A percentile compares a stretch with the other conserved stretches of the same genome.
These are phyloP conservation scores for Achaetomiella virescens DNA, from an alignment of 495 filamentous ascomycete genomes.

Conservation along the genomic window DNA sequence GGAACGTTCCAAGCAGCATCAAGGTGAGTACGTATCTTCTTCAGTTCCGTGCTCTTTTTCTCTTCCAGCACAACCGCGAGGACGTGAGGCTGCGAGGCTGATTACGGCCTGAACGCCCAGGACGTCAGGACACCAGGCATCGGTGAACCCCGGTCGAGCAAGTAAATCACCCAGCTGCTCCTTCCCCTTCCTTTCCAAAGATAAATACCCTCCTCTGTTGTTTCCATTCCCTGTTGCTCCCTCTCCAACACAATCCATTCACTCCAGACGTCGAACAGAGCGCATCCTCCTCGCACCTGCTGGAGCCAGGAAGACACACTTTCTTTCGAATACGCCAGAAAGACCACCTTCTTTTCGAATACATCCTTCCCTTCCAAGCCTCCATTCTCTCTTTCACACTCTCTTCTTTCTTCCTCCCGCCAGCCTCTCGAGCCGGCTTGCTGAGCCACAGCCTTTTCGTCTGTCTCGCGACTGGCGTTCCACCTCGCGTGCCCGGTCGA, in stretches of 20 bases:
- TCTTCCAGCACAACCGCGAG: not conserved
- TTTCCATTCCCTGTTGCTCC: not conserved
- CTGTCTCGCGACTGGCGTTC: not conserved
- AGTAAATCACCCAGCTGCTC: not conserved
- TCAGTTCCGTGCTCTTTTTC: not conserved
- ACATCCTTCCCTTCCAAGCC: not conserved
- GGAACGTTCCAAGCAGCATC: not conserved
- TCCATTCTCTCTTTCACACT: not conserved
- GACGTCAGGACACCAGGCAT: slow-evolving; percentile 6
- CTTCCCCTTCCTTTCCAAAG: not conserved
- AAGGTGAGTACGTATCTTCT: not conserved
- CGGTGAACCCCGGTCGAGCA: not conserved
- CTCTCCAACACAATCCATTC: slow-evolving; percentile 1
- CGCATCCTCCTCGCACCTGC: not conserved
- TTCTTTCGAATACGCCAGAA: not conserved
- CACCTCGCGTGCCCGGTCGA: not conserved
- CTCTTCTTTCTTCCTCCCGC: not conserved
- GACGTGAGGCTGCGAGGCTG: not conserved
- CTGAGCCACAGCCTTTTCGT: not conserved
- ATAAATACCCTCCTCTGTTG: not conserved
- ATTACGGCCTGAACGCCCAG: slow-evolving; percentile 3
- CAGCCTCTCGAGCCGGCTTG: not conserved
- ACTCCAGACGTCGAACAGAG: not conserved
- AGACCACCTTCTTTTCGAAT: not conserved
- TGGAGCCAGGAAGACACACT: not conserved